phyloP scores from a whole-genome alignment of 441 rosid genomes.

The Hura crepitans region DNA sequence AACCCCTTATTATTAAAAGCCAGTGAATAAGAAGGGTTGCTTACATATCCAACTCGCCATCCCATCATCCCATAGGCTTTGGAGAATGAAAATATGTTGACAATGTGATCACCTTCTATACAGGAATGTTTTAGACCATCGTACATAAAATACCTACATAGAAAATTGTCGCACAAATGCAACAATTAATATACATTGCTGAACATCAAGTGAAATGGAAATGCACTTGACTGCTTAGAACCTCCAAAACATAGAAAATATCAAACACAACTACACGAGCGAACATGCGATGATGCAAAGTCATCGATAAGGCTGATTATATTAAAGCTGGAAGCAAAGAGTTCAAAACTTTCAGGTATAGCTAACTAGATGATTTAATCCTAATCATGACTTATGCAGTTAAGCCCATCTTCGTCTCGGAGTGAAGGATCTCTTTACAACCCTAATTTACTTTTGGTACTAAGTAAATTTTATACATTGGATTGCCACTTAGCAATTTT shows the following conservation, averaged over 20 bases:
- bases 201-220: background rate
- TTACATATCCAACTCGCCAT: slow-evolving; percentile 99
- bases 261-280: slow-evolving; percentile 1
- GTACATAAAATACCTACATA: slow-evolving; percentile 92
- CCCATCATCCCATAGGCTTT: slow-evolving; percentile 99
- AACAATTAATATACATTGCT: background rate
- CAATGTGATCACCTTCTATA: slow-evolving; percentile 81
- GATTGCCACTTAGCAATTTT: background rate
- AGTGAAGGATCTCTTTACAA: background rate
- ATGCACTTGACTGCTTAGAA: background rate
- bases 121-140: slow-evolving; percentile 85
- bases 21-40: slow-evolving; percentile 23
- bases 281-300: background rate
- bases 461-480: background rate
- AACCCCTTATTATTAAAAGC: background rate
- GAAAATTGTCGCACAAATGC: slow-evolving; percentile 4
- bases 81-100: slow-evolving; percentile 94
- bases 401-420: background rate
- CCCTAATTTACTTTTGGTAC: background rate
- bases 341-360: background rate
- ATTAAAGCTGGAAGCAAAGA: background rate
- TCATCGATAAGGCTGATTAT: background rate
- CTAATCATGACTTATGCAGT: background rate
- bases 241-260: background rate
- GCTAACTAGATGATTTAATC: background rate